A percentile compares a stretch with the other conserved stretches of the same genome.
Evolutionary conservation across 495 filamentous ascomycete species (phyloP).

Genomic region (Penicillium herquei): DNA sequence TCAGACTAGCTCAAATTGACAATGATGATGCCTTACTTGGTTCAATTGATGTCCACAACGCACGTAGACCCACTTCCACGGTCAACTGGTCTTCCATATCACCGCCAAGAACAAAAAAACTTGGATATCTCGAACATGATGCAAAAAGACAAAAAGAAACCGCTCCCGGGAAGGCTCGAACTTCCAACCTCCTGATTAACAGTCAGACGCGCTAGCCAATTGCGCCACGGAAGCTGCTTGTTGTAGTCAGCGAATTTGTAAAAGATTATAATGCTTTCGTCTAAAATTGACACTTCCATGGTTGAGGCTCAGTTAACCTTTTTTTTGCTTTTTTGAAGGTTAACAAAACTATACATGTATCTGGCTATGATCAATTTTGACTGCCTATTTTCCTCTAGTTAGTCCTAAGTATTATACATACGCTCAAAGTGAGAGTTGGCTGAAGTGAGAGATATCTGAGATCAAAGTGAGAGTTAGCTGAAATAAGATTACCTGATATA

Average conservation of each 20-base stretch:
- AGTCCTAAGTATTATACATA: too few species aligned
- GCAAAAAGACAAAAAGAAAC: slow-evolving; percentile 5
- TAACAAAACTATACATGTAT: too few species aligned
- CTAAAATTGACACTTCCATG: too few species aligned
- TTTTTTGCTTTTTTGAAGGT: too few species aligned
- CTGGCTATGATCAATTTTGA: too few species aligned
- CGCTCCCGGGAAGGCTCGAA: slow-evolving; percentile 43
- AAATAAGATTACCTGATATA: too few species aligned
- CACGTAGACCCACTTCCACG: too few species aligned
- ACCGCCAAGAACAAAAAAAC: neutral
- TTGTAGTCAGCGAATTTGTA: neutral
- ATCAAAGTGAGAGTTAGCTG: too few species aligned
- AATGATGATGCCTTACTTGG: slow-evolving; percentile 13
- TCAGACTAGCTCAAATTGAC: slow-evolving; percentile 16
- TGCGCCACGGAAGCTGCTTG: slow-evolving; percentile 38
- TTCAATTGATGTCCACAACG: neutral
- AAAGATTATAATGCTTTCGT: slow-evolving; percentile 2
- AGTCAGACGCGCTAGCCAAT: slow-evolving; percentile 46
- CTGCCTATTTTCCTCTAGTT: too few species aligned
- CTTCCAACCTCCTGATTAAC: slow-evolving; percentile 50
- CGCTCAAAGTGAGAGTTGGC: too few species aligned
- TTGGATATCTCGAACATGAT: neutral
- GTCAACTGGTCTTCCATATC: neutral
- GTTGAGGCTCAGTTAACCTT: too few species aligned
- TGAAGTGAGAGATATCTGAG: too few species aligned